Evolutionary conservation across 140 eudicot genomes (phyloP).

Genomic region (Oenanthe javanica): DNA sequence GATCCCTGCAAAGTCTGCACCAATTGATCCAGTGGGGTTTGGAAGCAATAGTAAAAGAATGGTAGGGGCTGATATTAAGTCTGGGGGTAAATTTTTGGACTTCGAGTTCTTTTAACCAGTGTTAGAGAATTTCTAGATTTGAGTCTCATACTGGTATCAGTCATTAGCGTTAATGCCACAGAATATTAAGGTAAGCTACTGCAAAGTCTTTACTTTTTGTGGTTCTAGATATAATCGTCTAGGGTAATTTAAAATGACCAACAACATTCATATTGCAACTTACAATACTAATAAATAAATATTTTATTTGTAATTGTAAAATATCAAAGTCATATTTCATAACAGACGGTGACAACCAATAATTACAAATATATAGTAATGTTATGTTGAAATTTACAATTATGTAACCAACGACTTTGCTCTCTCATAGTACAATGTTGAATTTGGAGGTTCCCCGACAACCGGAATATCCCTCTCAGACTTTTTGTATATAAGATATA

Average conservation of each 20-base stretch:
- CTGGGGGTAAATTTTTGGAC: constrained; percentile 87
- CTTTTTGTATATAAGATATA: no score
- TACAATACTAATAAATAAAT: not conserved
- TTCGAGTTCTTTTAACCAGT: constrained; percentile 81
- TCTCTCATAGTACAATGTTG: no score
- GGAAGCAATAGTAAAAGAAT: constrained; percentile 49
- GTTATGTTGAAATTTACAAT: no score
- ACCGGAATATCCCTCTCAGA: no score
- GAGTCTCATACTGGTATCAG: constrained; percentile 3
- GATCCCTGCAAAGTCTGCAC: constrained; percentile 33
- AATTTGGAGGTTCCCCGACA: no score
- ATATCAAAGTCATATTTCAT: not conserved
- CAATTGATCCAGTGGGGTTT: constrained; percentile 34
- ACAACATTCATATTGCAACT: not conserved
- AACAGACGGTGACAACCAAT: no score
- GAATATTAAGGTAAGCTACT: not conserved
- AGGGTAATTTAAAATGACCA: not conserved
- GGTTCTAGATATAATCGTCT: not conserved
- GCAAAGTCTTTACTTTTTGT: not conserved
- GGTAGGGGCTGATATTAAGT: constrained; percentile 50
- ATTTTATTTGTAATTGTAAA: no score
- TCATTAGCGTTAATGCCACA: not conserved
- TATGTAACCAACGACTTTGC: no score
- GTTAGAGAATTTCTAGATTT: constrained; percentile 7
- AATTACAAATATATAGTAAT: no score